Base-by-base conservation (phyloP, 805 yeast species). In the Schwanniomyces vanrijiae region DNA sequence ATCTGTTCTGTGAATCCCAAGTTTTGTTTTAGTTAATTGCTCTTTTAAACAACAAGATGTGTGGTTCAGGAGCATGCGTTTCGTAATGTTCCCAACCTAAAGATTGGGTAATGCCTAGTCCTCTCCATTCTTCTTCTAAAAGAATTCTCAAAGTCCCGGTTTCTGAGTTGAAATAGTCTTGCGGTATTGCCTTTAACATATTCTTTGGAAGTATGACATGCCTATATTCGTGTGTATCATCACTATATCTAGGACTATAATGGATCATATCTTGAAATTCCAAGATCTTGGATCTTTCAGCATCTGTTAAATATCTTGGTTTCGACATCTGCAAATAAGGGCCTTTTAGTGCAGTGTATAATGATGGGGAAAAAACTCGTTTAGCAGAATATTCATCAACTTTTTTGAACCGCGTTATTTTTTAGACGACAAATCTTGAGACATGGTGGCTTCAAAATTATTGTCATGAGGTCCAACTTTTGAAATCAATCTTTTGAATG, bases 11-110 rank as follows among this genome's bases (percentile, higher is more conserved):
- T 20, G 39, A 20, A n/a, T 24, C 22, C 28, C 29, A 26, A 50
- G 57, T 71, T 56, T 68, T 74, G 42, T 73, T 85, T 54, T 73
- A 81, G 56, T 80, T 78, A 37, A 80, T 72, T 16, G 88, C 81
- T 60, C 91, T 78, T 68, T 75, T 77, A 59, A 94, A 94, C 50
- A 94, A 75, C 51, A 94, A 73, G 50, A 94, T 94, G 64, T 94
- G 99, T 21, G 99, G 99, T 68, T 94, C 99, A 38, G 99, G 99
- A 1, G 98, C 78, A 65, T 94, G 99, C 37, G 96, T 91, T 61
- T 94, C 99, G 62, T 92, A 94, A 67, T 94, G 99, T 45, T 80
- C 94, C 99, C 99, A 94, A 1, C 99, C 99, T 50, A 94, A 74
- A 31, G 96, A 88, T 67, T 94, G 99, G 5, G 98, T 94, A 59